Conservation (phyloP, 1,284 basidiomycete species). For the Heterobasidion parviporum region DNA sequence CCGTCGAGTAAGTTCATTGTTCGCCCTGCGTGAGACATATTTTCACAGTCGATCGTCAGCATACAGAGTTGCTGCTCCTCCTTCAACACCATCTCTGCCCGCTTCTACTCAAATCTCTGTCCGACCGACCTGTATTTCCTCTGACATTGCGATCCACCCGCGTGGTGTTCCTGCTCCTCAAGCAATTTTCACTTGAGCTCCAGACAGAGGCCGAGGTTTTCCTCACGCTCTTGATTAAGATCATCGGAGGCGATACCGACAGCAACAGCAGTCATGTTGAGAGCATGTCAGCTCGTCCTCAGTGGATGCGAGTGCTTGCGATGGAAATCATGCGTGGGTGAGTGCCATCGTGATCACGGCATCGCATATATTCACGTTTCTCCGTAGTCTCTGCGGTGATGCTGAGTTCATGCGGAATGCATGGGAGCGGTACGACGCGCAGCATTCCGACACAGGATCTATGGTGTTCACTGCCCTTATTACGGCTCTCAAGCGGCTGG, state of each 20-base stretch:
- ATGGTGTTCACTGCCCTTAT: constrained; percentile 73
- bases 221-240: constrained; percentile 71
- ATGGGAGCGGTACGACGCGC: constrained; percentile 76
- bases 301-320: constrained; percentile 85
- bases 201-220: constrained; percentile 80
- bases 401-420: constrained; percentile 73
- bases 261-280: constrained; percentile 24
- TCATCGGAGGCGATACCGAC: constrained; percentile 65
- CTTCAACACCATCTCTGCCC: constrained; percentile 88
- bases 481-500: constrained; percentile 72
- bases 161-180: constrained; percentile 87
- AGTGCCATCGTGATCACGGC: constrained; percentile 9
- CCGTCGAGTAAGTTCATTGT: constrained; percentile 46
- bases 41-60: constrained; percentile 34
- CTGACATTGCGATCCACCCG: constrained; percentile 86
- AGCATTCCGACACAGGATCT: constrained; percentile 21
- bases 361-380: constrained; percentile 1
- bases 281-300: constrained; percentile 39
- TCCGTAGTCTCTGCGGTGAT: constrained; percentile 68
- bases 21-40: background rate
- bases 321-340: constrained; percentile 89
- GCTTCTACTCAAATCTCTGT: constrained; percentile 78
- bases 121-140: constrained; percentile 80
- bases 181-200: constrained; percentile 83
- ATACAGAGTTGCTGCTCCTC: constrained; percentile 77